Evolutionary conservation across 305 asterid species (phyloP).

Genomic region (Striga hermonthica): DNA sequence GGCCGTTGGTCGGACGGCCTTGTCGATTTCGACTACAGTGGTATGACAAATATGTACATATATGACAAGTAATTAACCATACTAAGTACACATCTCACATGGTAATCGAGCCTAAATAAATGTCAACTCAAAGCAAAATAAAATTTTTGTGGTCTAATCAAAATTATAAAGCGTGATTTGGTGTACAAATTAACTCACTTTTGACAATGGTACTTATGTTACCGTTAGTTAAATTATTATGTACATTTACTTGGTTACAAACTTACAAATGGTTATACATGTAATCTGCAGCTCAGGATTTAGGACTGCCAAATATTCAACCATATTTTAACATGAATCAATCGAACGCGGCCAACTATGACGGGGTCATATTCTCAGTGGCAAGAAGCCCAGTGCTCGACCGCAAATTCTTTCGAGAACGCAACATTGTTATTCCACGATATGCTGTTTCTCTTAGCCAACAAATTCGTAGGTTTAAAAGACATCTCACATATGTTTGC

Average conservation of each 20-base stretch:
- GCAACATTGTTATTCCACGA: background rate
- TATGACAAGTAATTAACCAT: too few relatives aligned
- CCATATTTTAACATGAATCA: slow-evolving; percentile 11
- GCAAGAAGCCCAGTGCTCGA: slow-evolving; percentile 1
- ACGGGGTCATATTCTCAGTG: slow-evolving; percentile 12
- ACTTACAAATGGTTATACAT: background rate
- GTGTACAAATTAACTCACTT: too few relatives aligned
- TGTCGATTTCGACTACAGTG: slow-evolving; percentile 1
- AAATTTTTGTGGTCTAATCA: too few relatives aligned
- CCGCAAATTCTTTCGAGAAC: background rate
- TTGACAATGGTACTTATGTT: too few relatives aligned
- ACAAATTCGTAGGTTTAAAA: slow-evolving; percentile 4
- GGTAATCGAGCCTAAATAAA: too few relatives aligned
- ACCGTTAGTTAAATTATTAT: too few relatives aligned
- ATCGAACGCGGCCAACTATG: background rate
- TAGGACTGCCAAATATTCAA: background rate
- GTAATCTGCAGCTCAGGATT: slow-evolving; percentile 1
- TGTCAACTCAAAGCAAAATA: too few relatives aligned
- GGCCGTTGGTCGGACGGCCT: slow-evolving; percentile 25
- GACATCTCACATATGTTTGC: background rate
- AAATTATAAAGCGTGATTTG: too few relatives aligned
- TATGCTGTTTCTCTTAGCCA: slow-evolving; percentile 5
- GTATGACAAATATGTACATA: background rate
- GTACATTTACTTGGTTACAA: background rate
- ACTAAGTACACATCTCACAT: too few relatives aligned